Base-by-base conservation (phyloP, 352 stramenopile species). In the Phytopythium delawarense region DNA sequence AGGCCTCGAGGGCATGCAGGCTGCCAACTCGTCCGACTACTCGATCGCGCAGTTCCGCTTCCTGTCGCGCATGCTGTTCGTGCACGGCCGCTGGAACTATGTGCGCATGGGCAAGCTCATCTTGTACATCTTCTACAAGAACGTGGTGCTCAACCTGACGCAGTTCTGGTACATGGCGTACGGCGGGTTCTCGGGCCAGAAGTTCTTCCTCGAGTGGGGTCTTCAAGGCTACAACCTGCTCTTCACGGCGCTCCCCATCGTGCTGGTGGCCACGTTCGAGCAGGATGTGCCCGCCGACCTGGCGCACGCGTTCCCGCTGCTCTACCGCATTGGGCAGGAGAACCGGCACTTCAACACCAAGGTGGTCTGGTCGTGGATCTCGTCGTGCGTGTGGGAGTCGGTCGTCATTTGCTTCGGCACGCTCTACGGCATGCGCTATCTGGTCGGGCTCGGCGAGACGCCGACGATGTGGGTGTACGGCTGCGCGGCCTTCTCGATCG, bases 111-210 rank as follows among this genome's bases (percentile, higher is more conserved):
- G 86, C 51, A 97, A 96, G 66, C 71, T 97, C 7, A 95, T 98
- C 46, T 60, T 97, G 45, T 97, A 98, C 74, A 96, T 92, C 46
- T 98, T 98, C 69, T 98, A 98, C 89, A 98, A 98, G 74, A 98
- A 98, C 67, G 88, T 98, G 40, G 95, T 98, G 69, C 84, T 98
- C 69, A 97, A 96, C 66, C 74, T 98, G 69, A 96, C 92, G 39
- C 89, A 98, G 65, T 98, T 97, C 74, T 97, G 84, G 81, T 98
- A 96, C 76, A 95, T 96, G 79, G 89, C 96, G 63, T 97, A 90
- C 71, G 92, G 81, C 57, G 84, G 85, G 44, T 96, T 91, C 62
- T 94, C 87, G 18, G 84, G 88, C 0, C 87, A 96, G 58, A 96
- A 96, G 67, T 94, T 84, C 54, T 94, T 85, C 62, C 74, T 94